Conservation (phyloP, 805 yeast species). For the Pichia exigua region DNA sequence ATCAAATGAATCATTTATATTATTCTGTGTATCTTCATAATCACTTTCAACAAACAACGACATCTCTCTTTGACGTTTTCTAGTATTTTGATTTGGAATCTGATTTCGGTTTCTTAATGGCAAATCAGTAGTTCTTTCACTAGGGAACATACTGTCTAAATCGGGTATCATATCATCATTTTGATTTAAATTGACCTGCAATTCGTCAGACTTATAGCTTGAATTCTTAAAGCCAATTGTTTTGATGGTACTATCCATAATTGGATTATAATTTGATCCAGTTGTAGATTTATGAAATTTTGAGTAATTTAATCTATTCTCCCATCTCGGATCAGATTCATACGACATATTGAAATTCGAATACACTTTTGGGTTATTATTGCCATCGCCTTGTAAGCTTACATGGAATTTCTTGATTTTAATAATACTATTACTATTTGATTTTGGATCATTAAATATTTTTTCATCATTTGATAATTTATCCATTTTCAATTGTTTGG, state of each 20-base stretch:
- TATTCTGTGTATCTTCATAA: conserved; percentile 5
- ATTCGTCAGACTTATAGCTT: conserved; percentile 11
- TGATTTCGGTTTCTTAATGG: not conserved
- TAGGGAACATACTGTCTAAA: conserved; percentile 3
- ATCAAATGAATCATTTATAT: not conserved
- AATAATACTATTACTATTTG: not conserved
- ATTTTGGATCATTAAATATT: not conserved
- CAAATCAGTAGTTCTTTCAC: not conserved
- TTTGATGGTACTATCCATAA: conserved; percentile 16
- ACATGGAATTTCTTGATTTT: conserved; percentile 13
- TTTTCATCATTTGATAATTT: conserved; percentile 4
- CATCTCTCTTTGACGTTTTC: conserved; percentile 1
- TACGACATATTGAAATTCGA: not conserved
- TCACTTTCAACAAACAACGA: conserved; percentile 12
- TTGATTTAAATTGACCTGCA: conserved; percentile 6
- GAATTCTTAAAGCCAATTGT: conserved; percentile 14
- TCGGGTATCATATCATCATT: conserved; percentile 11
- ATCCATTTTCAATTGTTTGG: conserved; percentile 12
- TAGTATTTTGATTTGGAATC: no score
- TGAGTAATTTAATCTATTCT: conserved; percentile 14
- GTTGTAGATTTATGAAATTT: conserved; percentile 12
- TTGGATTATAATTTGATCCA: conserved; percentile 10
- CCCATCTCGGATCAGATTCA: conserved; percentile 14
- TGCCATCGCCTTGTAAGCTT: not conserved
- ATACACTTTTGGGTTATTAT: not conserved